Conservation (phyloP, 164 flowering plant species). For the Platanus orientalis region DNA sequence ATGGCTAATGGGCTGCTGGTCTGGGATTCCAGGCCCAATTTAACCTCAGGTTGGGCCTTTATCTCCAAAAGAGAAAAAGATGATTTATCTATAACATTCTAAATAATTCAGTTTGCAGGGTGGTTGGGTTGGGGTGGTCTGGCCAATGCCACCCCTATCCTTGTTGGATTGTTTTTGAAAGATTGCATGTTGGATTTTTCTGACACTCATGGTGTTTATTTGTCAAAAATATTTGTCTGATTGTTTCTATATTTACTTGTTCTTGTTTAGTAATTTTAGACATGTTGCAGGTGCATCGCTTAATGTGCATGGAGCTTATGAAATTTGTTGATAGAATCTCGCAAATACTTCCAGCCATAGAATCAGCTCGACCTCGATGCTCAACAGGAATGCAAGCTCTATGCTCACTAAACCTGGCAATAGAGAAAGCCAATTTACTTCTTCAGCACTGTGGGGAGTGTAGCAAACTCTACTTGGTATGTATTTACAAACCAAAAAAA, state of each 20-base stretch:
- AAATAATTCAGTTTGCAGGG: too few species aligned
- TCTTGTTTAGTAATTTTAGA: too few species aligned
- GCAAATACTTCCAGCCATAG: slow-evolving; percentile 36
- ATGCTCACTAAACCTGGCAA: slow-evolving; percentile 39
- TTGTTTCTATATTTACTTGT: not conserved
- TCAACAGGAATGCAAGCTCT: slow-evolving; percentile 40
- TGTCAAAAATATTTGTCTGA: not conserved
- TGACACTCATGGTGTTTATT: too few species aligned
- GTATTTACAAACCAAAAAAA: not conserved
- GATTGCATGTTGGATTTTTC: too few species aligned
- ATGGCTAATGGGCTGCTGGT: too few species aligned
- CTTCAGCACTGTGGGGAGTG: slow-evolving; percentile 52
- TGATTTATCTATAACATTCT: too few species aligned
- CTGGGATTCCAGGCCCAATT: too few species aligned
- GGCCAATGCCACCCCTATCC: too few species aligned
- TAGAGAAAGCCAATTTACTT: slow-evolving; percentile 49
- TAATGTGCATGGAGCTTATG: slow-evolving; percentile 38
- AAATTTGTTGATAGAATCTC: slow-evolving; percentile 31
- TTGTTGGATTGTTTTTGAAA: too few species aligned
- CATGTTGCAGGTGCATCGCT: slow-evolving; percentile 39
- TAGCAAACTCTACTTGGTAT: slow-evolving; percentile 68
- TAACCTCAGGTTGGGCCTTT: too few species aligned
- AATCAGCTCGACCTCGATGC: slow-evolving; percentile 55
- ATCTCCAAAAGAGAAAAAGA: too few species aligned
- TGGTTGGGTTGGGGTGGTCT: too few species aligned